These are phyloP conservation scores for Petasospora fabianii DNA, from an alignment of 1,139 yeast genomes.

Conservation along the genomic window DNA sequence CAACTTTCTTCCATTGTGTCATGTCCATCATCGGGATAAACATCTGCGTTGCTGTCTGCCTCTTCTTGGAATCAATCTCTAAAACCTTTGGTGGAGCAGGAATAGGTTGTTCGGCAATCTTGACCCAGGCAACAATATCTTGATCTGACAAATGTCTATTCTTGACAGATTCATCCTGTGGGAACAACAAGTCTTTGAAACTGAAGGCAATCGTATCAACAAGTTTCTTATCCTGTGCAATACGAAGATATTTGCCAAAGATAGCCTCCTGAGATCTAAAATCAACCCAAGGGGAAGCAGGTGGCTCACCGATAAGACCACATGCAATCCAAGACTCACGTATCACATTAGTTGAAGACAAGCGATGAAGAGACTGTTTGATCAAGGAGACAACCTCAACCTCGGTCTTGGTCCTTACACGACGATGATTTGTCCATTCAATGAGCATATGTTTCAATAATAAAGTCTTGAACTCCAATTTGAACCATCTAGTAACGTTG, in stretches of 20 bases:
- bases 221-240: slow-evolving; percentile 12
- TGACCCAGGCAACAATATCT: slow-evolving; percentile 30
- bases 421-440: slow-evolving; percentile 11
- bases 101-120: slow-evolving; percentile 7
- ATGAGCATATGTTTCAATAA: slow-evolving; percentile 12
- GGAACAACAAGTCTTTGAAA: slow-evolving; percentile 30
- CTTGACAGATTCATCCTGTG: slow-evolving; percentile 30
- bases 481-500: slow-evolving; percentile 13
- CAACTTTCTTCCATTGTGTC: slow-evolving; percentile 7
- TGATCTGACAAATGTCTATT: slow-evolving; percentile 29
- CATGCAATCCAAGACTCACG: slow-evolving; percentile 11
- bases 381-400: slow-evolving; percentile 6
- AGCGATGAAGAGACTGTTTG: slow-evolving; percentile 2
- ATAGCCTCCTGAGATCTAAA: slow-evolving; percentile 10
- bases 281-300: slow-evolving; percentile 1
- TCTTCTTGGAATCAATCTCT: background rate
- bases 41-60: background rate
- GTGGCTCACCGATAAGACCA: background rate
- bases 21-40: slow-evolving; percentile 1
- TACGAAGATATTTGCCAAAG: slow-evolving; percentile 15
- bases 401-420: slow-evolving; percentile 1
- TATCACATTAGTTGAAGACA: slow-evolving; percentile 3
- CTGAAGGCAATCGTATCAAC: slow-evolving; percentile 3
- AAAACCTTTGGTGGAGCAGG: background rate
- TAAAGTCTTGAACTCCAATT: slow-evolving; percentile 14